These are phyloP conservation scores for Beauveria sp. DNA, from an alignment of 2,329 filamentous ascomycete genomes.

Conservation along the genomic window DNA sequence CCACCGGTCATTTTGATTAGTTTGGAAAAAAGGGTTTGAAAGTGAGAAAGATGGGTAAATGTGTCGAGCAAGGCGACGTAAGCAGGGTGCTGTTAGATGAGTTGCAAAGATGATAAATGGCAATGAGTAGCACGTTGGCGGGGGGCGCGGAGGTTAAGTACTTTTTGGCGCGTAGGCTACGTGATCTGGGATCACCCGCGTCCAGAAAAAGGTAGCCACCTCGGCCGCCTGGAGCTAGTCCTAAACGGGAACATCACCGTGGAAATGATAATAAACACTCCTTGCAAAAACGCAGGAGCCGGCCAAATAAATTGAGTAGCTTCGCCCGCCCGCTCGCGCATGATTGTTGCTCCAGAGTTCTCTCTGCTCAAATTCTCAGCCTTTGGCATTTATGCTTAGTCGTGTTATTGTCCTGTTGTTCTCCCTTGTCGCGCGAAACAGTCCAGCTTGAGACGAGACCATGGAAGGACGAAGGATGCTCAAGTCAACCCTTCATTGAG, in stretches of 20 bases:
- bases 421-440: neutral
- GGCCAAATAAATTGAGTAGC: constrained; percentile 7
- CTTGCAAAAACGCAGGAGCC: neutral
- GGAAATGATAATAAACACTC: constrained; percentile 21
- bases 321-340: neutral
- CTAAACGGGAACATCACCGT: constrained; percentile 24
- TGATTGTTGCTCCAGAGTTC: neutral
- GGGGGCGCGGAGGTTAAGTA: constrained; percentile 47
- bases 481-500: neutral
- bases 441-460: neutral
- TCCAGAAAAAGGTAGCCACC: constrained; percentile 14
- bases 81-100: constrained; percentile 20
- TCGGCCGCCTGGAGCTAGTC: constrained; percentile 25
- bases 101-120: constrained; percentile 31
- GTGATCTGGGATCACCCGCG: constrained; percentile 44
- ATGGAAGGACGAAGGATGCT: neutral
- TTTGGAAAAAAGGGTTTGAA: constrained; percentile 24
- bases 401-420: neutral
- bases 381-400: neutral
- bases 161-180: constrained; percentile 41
- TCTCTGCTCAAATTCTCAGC: neutral
- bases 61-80: constrained; percentile 12
- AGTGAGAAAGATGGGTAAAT: constrained; percentile 13
- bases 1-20: constrained; percentile 96
- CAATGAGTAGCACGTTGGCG: constrained; percentile 30